phyloP scores from a whole-genome alignment of 164 flowering plant species.

The Sedum album region DNA sequence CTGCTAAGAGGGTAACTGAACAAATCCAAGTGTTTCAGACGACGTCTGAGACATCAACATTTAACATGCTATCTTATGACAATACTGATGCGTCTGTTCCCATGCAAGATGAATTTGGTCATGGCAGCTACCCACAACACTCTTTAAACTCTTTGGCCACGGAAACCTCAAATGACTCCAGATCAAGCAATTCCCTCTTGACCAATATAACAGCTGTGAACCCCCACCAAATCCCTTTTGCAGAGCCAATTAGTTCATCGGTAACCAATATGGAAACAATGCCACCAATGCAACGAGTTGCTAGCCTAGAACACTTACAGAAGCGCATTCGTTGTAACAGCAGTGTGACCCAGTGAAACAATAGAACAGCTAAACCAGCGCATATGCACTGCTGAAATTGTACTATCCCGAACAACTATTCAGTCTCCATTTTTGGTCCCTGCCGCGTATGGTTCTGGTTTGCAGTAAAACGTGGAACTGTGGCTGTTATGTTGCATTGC shows the following conservation, averaged over 20 bases:
- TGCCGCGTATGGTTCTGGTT: too few relatives aligned
- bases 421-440: too few relatives aligned
- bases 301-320: too few relatives aligned
- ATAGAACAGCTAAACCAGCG: too few relatives aligned
- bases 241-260: constrained; percentile 1
- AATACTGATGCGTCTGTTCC: constrained; percentile 68
- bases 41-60: constrained; percentile 46
- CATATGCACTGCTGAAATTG: too few relatives aligned
- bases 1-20: constrained; percentile 29
- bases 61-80: constrained; percentile 37
- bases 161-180: constrained; percentile 20
- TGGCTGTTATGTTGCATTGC: too few relatives aligned
- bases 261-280: constrained; percentile 48
- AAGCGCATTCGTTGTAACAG: constrained; percentile 22
- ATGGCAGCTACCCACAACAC: constrained; percentile 38
- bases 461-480: too few relatives aligned
- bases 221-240: too few relatives aligned
- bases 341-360: too few relatives aligned
- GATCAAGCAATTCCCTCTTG: constrained; percentile 26
- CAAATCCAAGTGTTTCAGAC: too few relatives aligned
- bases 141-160: constrained; percentile 13
- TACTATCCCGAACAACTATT: too few relatives aligned
- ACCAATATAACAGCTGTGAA: constrained; percentile 39
- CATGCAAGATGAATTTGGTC: constrained; percentile 46
- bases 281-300: constrained; percentile 71